phyloP scores from a whole-genome alignment of 495 filamentous ascomycete species.

The Friedmanniomyces simplex region DNA sequence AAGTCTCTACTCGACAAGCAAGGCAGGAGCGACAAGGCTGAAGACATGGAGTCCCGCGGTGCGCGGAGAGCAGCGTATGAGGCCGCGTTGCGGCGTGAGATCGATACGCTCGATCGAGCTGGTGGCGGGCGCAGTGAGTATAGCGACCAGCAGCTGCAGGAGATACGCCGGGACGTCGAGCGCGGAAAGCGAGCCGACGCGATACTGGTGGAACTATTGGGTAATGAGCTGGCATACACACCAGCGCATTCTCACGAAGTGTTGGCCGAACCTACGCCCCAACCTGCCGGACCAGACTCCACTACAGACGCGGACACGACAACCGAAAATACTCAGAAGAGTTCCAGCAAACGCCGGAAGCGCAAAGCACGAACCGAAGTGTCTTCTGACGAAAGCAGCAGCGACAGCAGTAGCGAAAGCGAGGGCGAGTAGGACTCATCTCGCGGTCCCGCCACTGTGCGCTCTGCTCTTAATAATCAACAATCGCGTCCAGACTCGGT shows the following conservation, averaged over 20 bases:
- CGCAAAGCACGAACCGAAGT: slow-evolving; percentile 16
- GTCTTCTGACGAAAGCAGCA: slow-evolving; percentile 4
- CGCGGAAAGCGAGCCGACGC: slow-evolving; percentile 9
- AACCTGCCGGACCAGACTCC: background rate
- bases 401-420: slow-evolving; percentile 7
- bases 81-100: slow-evolving; percentile 23
- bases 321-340: background rate
- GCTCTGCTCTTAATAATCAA: background rate
- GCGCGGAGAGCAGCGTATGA: slow-evolving; percentile 25
- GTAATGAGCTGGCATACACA: background rate
- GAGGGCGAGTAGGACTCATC: slow-evolving; percentile 6
- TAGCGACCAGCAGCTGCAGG: slow-evolving; percentile 17
- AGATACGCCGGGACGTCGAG: slow-evolving; percentile 9
- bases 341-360: slow-evolving; percentile 4
- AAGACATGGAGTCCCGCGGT: slow-evolving; percentile 21
- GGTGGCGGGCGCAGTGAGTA: slow-evolving; percentile 12
- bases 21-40: background rate
- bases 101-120: slow-evolving; percentile 13
- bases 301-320: background rate
- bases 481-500: background rate
- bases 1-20: slow-evolving; percentile 15
- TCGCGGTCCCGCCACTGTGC: slow-evolving; percentile 3
- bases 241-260: background rate
- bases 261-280: background rate
- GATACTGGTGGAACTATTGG: slow-evolving; percentile 6